A percentile compares a stretch with the other conserved stretches of the same genome.
Evolutionary conservation across 106 monocot species (phyloP).

Genomic region (Amphibolis antarctica): DNA sequence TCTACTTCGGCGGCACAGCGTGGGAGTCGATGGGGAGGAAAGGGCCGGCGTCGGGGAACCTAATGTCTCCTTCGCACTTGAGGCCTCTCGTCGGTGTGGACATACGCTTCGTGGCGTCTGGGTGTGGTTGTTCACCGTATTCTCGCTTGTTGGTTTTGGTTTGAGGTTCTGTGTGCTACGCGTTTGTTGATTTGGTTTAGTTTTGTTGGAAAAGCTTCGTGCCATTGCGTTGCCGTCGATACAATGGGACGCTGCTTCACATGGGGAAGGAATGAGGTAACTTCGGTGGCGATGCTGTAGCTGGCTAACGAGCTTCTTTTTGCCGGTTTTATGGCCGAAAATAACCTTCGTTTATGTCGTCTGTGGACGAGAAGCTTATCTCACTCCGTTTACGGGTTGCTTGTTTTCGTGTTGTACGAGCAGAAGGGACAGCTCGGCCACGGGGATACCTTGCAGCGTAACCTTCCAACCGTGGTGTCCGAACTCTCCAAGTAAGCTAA

Average conservation of each 20-base stretch:
- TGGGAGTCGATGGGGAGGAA: conserved; percentile 54
- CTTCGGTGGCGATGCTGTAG: neutral
- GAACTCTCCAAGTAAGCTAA: conserved; percentile 62
- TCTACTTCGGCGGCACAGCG: conserved; percentile 78
- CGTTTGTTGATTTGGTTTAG: conserved; percentile 8
- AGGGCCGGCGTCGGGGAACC: conserved; percentile 18
- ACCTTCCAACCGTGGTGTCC: conserved; percentile 62
- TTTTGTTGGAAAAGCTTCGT: conserved; percentile 44
- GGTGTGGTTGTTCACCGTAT: conserved; percentile 40
- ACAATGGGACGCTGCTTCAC: conserved; percentile 80
- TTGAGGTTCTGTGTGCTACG: neutral
- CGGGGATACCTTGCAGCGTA: conserved; percentile 62
- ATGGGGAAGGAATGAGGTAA: conserved; percentile 97
- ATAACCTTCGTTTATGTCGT: neutral
- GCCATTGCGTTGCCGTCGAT: conserved; percentile 94
- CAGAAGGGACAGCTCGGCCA: conserved; percentile 98
- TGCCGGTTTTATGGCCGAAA: too few species aligned
- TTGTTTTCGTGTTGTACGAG: neutral
- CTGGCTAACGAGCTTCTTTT: too few species aligned
- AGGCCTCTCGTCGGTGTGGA: conserved; percentile 66
- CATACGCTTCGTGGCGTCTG: conserved; percentile 82
- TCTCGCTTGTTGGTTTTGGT: neutral
- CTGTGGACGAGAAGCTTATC: too few species aligned
- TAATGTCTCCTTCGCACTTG: conserved; percentile 70
- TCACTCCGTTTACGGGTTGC: neutral